phyloP scores from a whole-genome alignment of 495 filamentous ascomycete genomes.

The Margaritispora aquatica region DNA sequence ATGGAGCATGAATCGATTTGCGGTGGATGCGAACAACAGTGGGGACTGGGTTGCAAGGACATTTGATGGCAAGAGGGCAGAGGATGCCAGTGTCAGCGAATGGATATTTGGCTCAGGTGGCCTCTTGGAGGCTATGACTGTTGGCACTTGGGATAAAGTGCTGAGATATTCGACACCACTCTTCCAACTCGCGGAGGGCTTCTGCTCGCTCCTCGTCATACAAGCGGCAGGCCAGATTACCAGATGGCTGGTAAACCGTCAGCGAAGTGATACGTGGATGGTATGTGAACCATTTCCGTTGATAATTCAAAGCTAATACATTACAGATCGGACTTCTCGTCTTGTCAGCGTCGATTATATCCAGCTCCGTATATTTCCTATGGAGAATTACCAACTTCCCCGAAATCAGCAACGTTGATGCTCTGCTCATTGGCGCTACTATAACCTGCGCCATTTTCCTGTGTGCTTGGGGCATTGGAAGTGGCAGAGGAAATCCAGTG shows the following conservation, averaged over 20 bases:
- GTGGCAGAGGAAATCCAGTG: slow-evolving; percentile 89
- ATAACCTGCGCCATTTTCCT: slow-evolving; percentile 89
- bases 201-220: slow-evolving; percentile 93
- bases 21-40: slow-evolving; percentile 69
- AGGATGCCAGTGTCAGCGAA: slow-evolving; percentile 57
- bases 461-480: slow-evolving; percentile 89
- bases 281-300: slow-evolving; percentile 42
- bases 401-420: slow-evolving; percentile 88
- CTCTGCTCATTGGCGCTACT: slow-evolving; percentile 83
- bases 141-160: slow-evolving; percentile 85
- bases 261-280: slow-evolving; percentile 94
- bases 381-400: slow-evolving; percentile 93
- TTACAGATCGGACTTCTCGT: slow-evolving; percentile 70
- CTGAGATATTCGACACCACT: slow-evolving; percentile 90
- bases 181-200: slow-evolving; percentile 91
- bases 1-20: slow-evolving; percentile 91
- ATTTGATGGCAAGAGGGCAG: slow-evolving; percentile 60
- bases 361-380: slow-evolving; percentile 90
- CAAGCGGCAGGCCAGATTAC: slow-evolving; percentile 92
- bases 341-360: slow-evolving; percentile 82
- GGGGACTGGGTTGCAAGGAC: slow-evolving; percentile 75
- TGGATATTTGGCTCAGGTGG: slow-evolving; percentile 83
- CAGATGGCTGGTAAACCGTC: slow-evolving; percentile 88
- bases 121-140: slow-evolving; percentile 64
- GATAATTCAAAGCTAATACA: slow-evolving; percentile 6